Evolutionary conservation across 192 early-diverging fungal species (phyloP).

Genomic region (Backusella westeae): DNA sequence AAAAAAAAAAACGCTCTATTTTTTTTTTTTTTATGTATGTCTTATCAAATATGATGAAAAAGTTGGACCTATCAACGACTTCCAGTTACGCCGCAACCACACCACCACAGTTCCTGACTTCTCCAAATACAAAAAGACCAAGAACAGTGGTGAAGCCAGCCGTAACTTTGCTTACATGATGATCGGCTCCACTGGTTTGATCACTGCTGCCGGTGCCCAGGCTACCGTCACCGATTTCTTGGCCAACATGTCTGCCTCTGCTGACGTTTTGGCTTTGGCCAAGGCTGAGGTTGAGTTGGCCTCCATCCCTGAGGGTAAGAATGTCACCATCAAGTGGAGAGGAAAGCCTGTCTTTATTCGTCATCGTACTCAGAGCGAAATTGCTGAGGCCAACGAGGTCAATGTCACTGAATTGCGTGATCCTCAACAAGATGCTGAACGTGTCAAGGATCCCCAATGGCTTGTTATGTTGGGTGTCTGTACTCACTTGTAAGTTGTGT

Average conservation of each 20-base stretch:
- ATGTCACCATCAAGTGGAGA: slow-evolving; percentile 97
- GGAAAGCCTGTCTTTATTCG: slow-evolving; percentile 98
- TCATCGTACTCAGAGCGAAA: slow-evolving; percentile 94
- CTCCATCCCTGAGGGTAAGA: slow-evolving; percentile 95
- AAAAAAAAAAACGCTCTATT: not conserved
- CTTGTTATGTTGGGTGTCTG: slow-evolving; percentile 88
- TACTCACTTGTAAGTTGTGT: slow-evolving; percentile 45
- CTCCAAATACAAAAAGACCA: slow-evolving; percentile 69
- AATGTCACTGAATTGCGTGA: slow-evolving; percentile 82
- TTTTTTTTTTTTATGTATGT: not conserved
- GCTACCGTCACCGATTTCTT: slow-evolving; percentile 84
- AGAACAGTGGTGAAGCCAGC: slow-evolving; percentile 59
- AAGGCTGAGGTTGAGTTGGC: slow-evolving; percentile 94
- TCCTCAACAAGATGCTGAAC: slow-evolving; percentile 88
- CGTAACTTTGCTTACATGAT: slow-evolving; percentile 90
- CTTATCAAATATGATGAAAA: not conserved
- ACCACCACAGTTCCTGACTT: slow-evolving; percentile 70
- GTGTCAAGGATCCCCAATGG: slow-evolving; percentile 92
- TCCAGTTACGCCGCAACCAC: slow-evolving; percentile 43
- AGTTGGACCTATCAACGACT: slow-evolving; percentile 32
- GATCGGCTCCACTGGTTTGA: slow-evolving; percentile 84
- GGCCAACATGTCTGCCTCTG: slow-evolving; percentile 90
- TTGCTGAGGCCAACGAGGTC: slow-evolving; percentile 86
- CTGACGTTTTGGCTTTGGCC: slow-evolving; percentile 96
- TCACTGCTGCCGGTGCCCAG: slow-evolving; percentile 84